A percentile compares a stretch with the other conserved stretches of the same genome.
phyloP scores from a whole-genome alignment of 768 basidiomycete genomes.

The Tricholoma furcatifolium region DNA sequence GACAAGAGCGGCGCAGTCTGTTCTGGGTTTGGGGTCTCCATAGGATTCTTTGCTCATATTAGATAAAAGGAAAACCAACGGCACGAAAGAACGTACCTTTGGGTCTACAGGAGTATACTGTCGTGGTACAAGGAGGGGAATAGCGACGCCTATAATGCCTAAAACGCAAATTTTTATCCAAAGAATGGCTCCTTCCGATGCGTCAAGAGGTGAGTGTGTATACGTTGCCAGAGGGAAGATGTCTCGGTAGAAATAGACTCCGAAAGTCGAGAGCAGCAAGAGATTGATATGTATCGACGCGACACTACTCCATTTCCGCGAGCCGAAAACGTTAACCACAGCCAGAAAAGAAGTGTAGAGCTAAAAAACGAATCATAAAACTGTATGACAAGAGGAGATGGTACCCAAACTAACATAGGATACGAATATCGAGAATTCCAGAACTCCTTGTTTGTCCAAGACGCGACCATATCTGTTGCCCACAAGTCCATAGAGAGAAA shows the following conservation, averaged over 20 bases:
- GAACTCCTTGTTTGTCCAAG: constrained; percentile 20
- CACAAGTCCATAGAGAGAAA: constrained; percentile 38
- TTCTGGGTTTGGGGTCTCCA: constrained; percentile 40
- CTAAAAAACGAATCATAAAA: constrained; percentile 23
- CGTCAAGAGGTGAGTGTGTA: constrained; percentile 48
- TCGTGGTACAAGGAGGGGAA: constrained; percentile 57
- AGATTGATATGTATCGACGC: constrained; percentile 45
- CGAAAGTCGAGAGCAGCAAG: constrained; percentile 46
- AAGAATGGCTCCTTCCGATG: constrained; percentile 42
- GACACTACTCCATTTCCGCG: constrained; percentile 34
- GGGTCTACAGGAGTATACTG: constrained; percentile 59
- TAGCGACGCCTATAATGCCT: constrained; percentile 38
- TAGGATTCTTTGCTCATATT: constrained; percentile 27
- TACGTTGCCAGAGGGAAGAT: constrained; percentile 60
- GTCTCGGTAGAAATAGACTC: constrained; percentile 55
- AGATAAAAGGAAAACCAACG: neutral
- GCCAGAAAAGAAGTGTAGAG: constrained; percentile 45
- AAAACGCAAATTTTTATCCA: constrained; percentile 56
- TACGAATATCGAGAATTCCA: constrained; percentile 29
- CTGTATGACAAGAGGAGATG: neutral
- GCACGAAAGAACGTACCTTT: constrained; percentile 21
- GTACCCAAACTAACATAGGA: constrained; percentile 24
- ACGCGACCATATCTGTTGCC: neutral
- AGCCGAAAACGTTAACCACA: constrained; percentile 36
- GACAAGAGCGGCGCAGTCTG: constrained; percentile 50